Base-by-base conservation (phyloP, 805 yeast species). In the Ascoidea tarda region DNA sequence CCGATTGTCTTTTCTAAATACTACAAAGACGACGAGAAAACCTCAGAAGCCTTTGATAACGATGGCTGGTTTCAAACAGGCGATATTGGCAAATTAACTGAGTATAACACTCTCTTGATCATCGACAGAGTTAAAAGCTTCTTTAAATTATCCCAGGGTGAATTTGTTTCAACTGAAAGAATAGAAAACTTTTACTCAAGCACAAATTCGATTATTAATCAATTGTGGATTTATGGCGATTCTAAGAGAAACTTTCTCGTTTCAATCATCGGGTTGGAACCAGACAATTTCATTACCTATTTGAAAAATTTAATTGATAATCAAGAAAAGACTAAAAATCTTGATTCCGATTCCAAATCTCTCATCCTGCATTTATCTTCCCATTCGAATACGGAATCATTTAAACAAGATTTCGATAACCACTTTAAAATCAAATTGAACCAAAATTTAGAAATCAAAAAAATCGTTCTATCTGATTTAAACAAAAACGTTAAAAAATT, bases 61-160 rank as follows among this genome's bases (percentile, higher is more conserved):
- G 77, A 77, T n/a, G 82, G 81, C 4, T 66, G 73, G 44, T 81
- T 79, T 61, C 66, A 74, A 44, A 79, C 85, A 1, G 86, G 87
- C 51, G 89, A 82, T 62, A 74, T 82, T 59, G 87, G 79, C 0
- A 65, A 63, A 53, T 64, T 82, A 51, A 77, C 75, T 53, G 53
- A 56, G 1, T 65, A 69, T 6, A 70, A 76, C 8, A 72, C 82
- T 49, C 62, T 84, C 28, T 70, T 66, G 50, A 80, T 84, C 54
- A 74, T 84, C 59, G 91, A 84, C 61, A 73, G 91, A 56, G 88
- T 84, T 46, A 84, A 84, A 70, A 84, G 84, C 67, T 83, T 84
- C 68, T 84, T 83, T 72, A 84, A 84, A 58, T 62, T 78, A 51
- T 69, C 81, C 2, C 82, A 78, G 61, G 82, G 82, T 52, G 82